Evolutionary conservation across 2,329 filamentous ascomycete genomes (phyloP).

Genomic region (Teratosphaeria zuluensis): DNA sequence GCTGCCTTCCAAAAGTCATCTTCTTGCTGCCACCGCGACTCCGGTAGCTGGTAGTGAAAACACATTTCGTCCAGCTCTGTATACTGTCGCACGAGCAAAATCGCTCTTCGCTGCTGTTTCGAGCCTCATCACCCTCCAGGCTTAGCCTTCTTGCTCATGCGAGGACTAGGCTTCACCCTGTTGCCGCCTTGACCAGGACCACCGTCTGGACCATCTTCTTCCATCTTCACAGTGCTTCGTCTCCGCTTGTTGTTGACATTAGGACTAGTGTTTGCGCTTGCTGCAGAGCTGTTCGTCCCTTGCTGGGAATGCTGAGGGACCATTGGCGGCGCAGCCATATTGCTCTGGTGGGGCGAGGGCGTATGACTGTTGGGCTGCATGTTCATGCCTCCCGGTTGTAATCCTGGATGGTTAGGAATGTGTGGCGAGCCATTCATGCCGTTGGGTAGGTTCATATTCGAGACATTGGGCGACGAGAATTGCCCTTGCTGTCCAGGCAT

Average conservation of each 20-base stretch:
- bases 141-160: constrained; percentile 30
- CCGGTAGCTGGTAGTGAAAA: background rate
- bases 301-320: constrained; percentile 48
- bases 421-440: constrained; percentile 43
- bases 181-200: constrained; percentile 38
- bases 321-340: constrained; percentile 43
- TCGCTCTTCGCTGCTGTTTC: background rate
- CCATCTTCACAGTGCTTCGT: constrained; percentile 50
- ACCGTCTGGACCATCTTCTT: constrained; percentile 40
- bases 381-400: constrained; percentile 12
- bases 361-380: constrained; percentile 28
- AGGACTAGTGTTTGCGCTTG: constrained; percentile 54
- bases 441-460: constrained; percentile 43
- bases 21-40: background rate
- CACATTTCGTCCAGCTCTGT: background rate
- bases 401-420: constrained; percentile 9
- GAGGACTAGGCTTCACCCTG: constrained; percentile 43
- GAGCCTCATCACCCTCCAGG: constrained; percentile 9
- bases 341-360: constrained; percentile 35
- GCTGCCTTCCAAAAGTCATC: background rate
- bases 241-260: constrained; percentile 49
- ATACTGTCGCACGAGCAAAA: background rate
- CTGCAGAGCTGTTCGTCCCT: constrained; percentile 44
- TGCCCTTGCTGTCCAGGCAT: constrained; percentile 17
- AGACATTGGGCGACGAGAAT: constrained; percentile 51